Conservation (phyloP, 2,329 filamentous ascomycete genomes). For the Fusarium nodosum region DNA sequence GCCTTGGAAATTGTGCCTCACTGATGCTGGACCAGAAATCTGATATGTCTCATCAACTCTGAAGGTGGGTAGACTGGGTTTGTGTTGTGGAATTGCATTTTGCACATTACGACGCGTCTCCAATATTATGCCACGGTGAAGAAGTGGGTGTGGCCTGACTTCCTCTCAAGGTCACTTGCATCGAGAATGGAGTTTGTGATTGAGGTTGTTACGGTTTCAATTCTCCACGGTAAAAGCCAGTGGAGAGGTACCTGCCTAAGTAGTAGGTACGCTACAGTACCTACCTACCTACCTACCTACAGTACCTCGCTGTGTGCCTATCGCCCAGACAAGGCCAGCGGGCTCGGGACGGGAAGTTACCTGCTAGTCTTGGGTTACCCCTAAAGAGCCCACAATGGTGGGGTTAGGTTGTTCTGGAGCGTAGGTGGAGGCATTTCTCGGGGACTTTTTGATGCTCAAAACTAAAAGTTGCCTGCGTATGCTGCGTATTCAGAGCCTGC, state of each 20-base stretch:
- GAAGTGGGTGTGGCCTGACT: constrained; percentile 27
- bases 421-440: constrained; percentile 7
- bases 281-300: neutral
- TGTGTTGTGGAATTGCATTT: constrained; percentile 11
- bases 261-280: neutral
- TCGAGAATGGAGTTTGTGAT: constrained; percentile 25
- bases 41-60: constrained; percentile 7
- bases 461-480: constrained; percentile 6
- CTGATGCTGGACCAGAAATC: constrained; percentile 25
- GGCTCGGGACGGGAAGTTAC: neutral
- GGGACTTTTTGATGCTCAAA: constrained; percentile 1
- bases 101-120: constrained; percentile 13
- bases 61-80: neutral
- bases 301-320: neutral
- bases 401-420: neutral
- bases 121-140: neutral
- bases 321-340: neutral
- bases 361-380: neutral
- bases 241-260: no score
- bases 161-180: constrained; percentile 35
- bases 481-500: neutral
- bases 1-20: constrained; percentile 34
- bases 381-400: constrained; percentile 4
- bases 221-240: constrained; percentile 2
- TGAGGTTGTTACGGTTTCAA: constrained; percentile 17